Evolutionary conservation across 2,329 filamentous ascomycete species (phyloP), one percentile per base, ranked within the genome.

Genomic region (Colletotrichum sp.): DNA sequence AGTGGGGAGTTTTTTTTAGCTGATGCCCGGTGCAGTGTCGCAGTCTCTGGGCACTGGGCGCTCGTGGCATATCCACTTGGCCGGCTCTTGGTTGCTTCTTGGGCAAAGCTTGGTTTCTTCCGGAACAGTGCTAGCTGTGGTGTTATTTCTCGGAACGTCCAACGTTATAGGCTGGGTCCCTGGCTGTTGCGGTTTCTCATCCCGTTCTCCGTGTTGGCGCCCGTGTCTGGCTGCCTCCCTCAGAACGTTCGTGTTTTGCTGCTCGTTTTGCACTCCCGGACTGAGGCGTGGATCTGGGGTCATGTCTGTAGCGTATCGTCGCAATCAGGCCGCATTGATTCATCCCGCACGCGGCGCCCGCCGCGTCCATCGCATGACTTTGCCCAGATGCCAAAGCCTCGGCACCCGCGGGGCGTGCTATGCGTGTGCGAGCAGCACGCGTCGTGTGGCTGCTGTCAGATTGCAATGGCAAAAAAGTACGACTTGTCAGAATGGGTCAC

Each of bases 191-290:
- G 32, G 58, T 61, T 64, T 22, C 30, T 64, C 27, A 16, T 22
- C 27, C 62, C 15, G n/a, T 66, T 28, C 36, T 18, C 39, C 36
- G 16, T 65, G 36, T 18, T 52, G 39, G 16, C n/a, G 15, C 27
- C 71, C 43, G 39, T 61, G 65, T 34, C 55, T 43, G 71, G 71
- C 71, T 69, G 71, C 71, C 71, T 71, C 72, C 48, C 60, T 66
- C 52, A 55, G 15, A 15, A 32, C 8, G 34, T 39, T 36, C 9
- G 28, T 58, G 55, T 22, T 52, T 22, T 32, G 34, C 28, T 28
- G 43, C 16, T 32, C 22, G 30, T 65, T 55, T 66, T 30, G 43
- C n/a, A 22, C n/a, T 52, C 43, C n/a, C 43, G 10, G 43, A 22
- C 43, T 52, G 43, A 52, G 12, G 43, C 43, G n/a, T 56, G 28